A percentile compares a stretch with the other conserved stretches of the same genome.
Evolutionary conservation across 495 filamentous ascomycete genomes (phyloP).

Genomic region (Xylaria grammica): DNA sequence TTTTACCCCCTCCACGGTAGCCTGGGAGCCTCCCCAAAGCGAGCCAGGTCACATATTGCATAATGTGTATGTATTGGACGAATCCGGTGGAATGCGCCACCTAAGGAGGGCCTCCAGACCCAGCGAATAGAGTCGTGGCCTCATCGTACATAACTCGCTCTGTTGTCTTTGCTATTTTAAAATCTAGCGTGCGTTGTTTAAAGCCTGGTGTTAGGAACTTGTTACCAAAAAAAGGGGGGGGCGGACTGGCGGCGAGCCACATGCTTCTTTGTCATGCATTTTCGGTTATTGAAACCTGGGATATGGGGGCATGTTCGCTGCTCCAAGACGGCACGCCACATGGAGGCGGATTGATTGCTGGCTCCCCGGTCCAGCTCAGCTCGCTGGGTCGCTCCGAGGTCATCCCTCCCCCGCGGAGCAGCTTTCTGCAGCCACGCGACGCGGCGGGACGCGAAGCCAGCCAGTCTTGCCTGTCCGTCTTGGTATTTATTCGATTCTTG

Average conservation of each 20-base stretch:
- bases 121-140: not conserved
- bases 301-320: not conserved
- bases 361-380: not conserved
- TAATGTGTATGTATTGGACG: conserved; percentile 3
- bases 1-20: not conserved
- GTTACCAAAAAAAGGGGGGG: not conserved
- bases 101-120: not conserved
- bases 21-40: not conserved
- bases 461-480: not conserved
- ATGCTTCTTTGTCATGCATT: conserved; percentile 20
- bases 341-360: conserved; percentile 24
- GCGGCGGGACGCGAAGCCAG: conserved; percentile 3
- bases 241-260: conserved; percentile 18
- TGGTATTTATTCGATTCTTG: conserved; percentile 5
- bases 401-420: not conserved
- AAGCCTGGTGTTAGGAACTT: conserved; percentile 12
- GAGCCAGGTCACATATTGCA: conserved; percentile 1
- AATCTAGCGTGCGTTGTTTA: conserved; percentile 15
- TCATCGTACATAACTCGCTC: conserved; percentile 2
- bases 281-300: conserved; percentile 17
- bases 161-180: not conserved
- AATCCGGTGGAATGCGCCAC: not conserved
- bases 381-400: conserved; percentile 5
- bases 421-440: conserved; percentile 22
- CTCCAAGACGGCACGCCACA: conserved; percentile 18